Conservation (phyloP, 495 filamentous ascomycete genomes). For the Staphylotrichum tortipilum region DNA sequence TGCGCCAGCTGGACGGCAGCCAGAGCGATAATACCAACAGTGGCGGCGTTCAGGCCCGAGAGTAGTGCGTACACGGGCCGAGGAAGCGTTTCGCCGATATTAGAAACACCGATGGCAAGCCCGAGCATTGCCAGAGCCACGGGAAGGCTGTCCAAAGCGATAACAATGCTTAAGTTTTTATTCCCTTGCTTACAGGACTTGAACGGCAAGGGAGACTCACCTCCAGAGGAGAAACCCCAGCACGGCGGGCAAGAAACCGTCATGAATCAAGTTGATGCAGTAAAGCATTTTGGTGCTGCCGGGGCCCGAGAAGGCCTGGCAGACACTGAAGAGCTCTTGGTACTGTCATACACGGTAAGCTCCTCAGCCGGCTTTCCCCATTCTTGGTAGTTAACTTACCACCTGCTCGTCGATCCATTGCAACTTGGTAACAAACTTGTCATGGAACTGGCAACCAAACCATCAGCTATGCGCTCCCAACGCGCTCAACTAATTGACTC, state of each 20-base stretch:
- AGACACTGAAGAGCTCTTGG: slow-evolving; percentile 74
- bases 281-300: slow-evolving; percentile 75
- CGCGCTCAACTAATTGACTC: too few species aligned
- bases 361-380: slow-evolving; percentile 36
- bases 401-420: slow-evolving; percentile 71
- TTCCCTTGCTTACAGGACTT: too few species aligned
- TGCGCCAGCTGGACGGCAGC: slow-evolving; percentile 66
- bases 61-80: slow-evolving; percentile 61
- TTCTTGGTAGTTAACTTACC: slow-evolving; percentile 29
- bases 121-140: slow-evolving; percentile 71
- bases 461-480: background rate
- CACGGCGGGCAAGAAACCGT: slow-evolving; percentile 53
- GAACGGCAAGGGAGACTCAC: too few species aligned
- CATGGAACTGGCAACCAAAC: slow-evolving; percentile 41
- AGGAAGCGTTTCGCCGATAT: slow-evolving; percentile 53
- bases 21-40: slow-evolving; percentile 70
- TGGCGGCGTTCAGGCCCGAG: slow-evolving; percentile 68
- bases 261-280: slow-evolving; percentile 59
- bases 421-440: slow-evolving; percentile 55
- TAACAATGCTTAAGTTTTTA: too few species aligned
- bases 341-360: slow-evolving; percentile 29
- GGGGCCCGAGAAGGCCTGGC: slow-evolving; percentile 67
- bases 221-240: slow-evolving; percentile 60
- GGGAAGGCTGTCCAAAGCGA: slow-evolving; percentile 45
- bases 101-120: slow-evolving; percentile 58